Percentiles rank a stretch among this genome's conserved stretches.
These are phyloP conservation scores for Clitopilus passeckerianus DNA, from an alignment of 768 basidiomycete species.

Conservation along the genomic window DNA sequence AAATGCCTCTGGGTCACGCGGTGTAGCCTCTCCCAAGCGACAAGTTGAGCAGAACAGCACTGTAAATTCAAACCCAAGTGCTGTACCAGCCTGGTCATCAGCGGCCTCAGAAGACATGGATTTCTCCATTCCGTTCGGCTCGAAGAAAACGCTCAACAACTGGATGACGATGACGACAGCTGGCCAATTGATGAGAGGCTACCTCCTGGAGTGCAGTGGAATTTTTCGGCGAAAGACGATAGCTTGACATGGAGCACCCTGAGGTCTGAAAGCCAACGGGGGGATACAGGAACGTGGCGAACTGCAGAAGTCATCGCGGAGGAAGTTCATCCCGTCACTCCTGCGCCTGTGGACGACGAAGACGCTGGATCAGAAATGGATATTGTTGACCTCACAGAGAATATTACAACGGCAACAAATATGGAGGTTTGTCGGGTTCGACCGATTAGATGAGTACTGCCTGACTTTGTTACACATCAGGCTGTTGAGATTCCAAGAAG, in stretches of 20 bases:
- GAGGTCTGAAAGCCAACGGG: constrained; percentile 53
- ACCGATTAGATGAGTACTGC: neutral
- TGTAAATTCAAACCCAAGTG: too few relatives aligned
- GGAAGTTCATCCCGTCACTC: constrained; percentile 12
- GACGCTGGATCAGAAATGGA: constrained; percentile 16
- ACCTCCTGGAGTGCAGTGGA: constrained; percentile 54
- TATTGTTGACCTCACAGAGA: constrained; percentile 27
- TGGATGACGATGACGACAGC: constrained; percentile 62
- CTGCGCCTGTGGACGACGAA: constrained; percentile 31
- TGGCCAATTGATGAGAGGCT: constrained; percentile 73
- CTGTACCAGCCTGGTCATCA: constrained; percentile 23
- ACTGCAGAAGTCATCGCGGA: constrained; percentile 1
- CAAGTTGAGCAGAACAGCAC: constrained; percentile 43
- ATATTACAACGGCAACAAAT: constrained; percentile 30
- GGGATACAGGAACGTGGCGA: constrained; percentile 28
- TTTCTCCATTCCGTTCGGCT: constrained; percentile 30
- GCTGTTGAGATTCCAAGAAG: constrained; percentile 25
- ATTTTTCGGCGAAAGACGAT: constrained; percentile 56
- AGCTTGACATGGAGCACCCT: constrained; percentile 74
- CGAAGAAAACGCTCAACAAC: constrained; percentile 27
- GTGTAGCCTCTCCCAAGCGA: constrained; percentile 13
- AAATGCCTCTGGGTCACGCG: constrained; percentile 16
- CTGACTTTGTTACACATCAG: neutral
- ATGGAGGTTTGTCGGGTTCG: constrained; percentile 34
- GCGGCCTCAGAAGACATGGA: constrained; percentile 53